phyloP scores from a whole-genome alignment of 345 rosid genomes.

The Kandelia obovata region DNA sequence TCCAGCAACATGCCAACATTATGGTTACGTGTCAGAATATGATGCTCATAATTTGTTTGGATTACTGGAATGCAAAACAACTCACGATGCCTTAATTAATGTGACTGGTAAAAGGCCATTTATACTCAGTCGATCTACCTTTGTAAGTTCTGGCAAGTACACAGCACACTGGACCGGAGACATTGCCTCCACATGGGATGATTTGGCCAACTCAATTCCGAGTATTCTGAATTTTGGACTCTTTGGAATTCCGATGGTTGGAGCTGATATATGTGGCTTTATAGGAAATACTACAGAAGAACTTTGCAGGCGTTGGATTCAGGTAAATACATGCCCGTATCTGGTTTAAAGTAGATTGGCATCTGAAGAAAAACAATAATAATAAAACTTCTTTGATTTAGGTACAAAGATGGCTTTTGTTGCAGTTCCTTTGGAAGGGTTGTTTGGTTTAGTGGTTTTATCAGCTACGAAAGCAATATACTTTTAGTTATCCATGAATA shows the following conservation, averaged over 20 bases:
- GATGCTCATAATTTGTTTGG: slow-evolving; percentile 72
- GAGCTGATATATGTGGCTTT: slow-evolving; percentile 81
- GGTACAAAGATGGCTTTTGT: too few relatives aligned
- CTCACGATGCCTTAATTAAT: slow-evolving; percentile 48
- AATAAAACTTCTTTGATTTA: too few relatives aligned
- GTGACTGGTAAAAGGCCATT: slow-evolving; percentile 58
- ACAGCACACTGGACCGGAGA: slow-evolving; percentile 87
- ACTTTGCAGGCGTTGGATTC: slow-evolving; percentile 72
- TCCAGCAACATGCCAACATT: slow-evolving; percentile 55
- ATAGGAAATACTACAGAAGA: slow-evolving; percentile 53
- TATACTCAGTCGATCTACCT: slow-evolving; percentile 66
- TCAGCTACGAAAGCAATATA: too few relatives aligned
- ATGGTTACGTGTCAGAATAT: slow-evolving; percentile 54
- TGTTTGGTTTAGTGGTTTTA: too few relatives aligned
- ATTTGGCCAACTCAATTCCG: slow-evolving; percentile 57
- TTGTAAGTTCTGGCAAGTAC: slow-evolving; percentile 68
- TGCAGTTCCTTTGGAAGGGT: too few relatives aligned
- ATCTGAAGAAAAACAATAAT: too few relatives aligned
- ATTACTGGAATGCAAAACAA: slow-evolving; percentile 53
- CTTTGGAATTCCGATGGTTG: slow-evolving; percentile 83
- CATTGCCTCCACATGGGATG: slow-evolving; percentile 63
- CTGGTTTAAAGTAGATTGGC: too few relatives aligned
- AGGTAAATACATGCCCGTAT: slow-evolving; percentile 28
- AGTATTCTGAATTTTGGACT: slow-evolving; percentile 62
- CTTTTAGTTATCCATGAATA: too few relatives aligned